Evolutionary conservation across 768 basidiomycete species (phyloP), one percentile per base, ranked within the genome.

Genomic region (Psilocybe subaeruginosa): DNA sequence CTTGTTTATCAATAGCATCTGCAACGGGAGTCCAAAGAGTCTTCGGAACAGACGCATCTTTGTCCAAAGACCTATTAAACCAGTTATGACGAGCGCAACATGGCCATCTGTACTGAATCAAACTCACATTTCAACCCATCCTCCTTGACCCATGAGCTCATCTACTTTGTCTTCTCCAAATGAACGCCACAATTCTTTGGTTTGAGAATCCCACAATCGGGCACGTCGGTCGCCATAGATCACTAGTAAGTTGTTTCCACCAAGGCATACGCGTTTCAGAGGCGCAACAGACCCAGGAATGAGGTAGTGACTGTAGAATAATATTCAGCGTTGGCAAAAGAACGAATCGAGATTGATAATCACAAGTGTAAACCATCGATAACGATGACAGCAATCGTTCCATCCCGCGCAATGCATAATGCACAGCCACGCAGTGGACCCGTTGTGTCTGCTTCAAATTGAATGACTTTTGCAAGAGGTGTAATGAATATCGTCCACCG

Each of bases 131-230:
- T 87, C 81, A 16, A 74, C 73, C 97, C 96, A 99, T 0, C 84
- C 85, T 0, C 89, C 88, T 69, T 91, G 83, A 1, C 70, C 72
- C 4, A 97, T 67, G 58, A 94, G 78, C 52, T 94, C 93, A 53
- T 86, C 83, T 0, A 90, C 93, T 69, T 91, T 95, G 45, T 89
- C 89, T 7, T 79, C 65, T 4, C 81, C 81, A 83, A 92, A 92
- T 0, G 94, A 92, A 52, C 97, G 78, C 82, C 93, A 85, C 66
- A 99, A 90, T 67, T 97, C 95, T 59, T 83, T 83, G 0, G 88
- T 90, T 62, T 86, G 85, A 14, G 89, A 77, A 67, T 98, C 93
- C 95, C 97, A 99, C 2, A 96, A 74, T 45, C 97, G 80, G 1
- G 91, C 92, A 56, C 88, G 85, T 2, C 84, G 87, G 62, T 92